phyloP scores from a whole-genome alignment of 768 basidiomycete genomes.

The Erythrobasidium yunnanense region DNA sequence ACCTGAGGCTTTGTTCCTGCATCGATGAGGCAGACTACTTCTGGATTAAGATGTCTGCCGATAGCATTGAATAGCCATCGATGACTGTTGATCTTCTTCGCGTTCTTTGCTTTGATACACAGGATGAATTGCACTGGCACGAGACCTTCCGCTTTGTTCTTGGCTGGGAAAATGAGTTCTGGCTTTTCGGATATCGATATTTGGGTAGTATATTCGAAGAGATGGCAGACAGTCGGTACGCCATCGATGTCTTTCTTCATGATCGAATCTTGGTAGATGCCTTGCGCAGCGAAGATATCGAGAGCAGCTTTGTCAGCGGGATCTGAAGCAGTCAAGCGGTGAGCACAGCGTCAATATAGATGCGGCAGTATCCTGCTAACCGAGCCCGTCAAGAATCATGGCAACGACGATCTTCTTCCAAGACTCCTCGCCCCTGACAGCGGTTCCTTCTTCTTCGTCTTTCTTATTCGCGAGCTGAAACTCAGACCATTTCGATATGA shows the following conservation, averaged over 20 bases:
- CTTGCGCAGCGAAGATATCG: conserved; percentile 45
- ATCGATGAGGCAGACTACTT: conserved; percentile 82
- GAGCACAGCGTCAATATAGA: background rate
- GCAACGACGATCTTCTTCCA: conserved; percentile 69
- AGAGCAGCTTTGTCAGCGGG: conserved; percentile 70
- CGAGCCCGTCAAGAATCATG: conserved; percentile 64
- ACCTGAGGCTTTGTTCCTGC: conserved; percentile 87
- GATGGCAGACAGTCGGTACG: conserved; percentile 68
- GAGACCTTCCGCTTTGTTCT: conserved; percentile 79
- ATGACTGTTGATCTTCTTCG: conserved; percentile 94
- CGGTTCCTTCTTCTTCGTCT: conserved; percentile 57
- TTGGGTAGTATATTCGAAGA: conserved; percentile 98
- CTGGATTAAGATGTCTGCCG: conserved; percentile 52
- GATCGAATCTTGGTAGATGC: conserved; percentile 39
- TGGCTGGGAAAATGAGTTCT: conserved; percentile 77
- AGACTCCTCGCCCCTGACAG: conserved; percentile 36
- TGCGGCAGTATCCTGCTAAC: background rate
- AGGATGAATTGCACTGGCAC: conserved; percentile 51
- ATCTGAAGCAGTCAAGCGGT: conserved; percentile 43
- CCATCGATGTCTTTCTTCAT: conserved; percentile 39
- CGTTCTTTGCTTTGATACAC: conserved; percentile 52
- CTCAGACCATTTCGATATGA: conserved; percentile 87
- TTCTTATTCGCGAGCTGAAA: conserved; percentile 76
- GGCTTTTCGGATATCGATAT: conserved; percentile 84
- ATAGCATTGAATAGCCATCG: conserved; percentile 97